These are phyloP conservation scores for Setaria italica DNA, from an alignment of 202 grass and related monocot genomes.

Conservation along the genomic window DNA sequence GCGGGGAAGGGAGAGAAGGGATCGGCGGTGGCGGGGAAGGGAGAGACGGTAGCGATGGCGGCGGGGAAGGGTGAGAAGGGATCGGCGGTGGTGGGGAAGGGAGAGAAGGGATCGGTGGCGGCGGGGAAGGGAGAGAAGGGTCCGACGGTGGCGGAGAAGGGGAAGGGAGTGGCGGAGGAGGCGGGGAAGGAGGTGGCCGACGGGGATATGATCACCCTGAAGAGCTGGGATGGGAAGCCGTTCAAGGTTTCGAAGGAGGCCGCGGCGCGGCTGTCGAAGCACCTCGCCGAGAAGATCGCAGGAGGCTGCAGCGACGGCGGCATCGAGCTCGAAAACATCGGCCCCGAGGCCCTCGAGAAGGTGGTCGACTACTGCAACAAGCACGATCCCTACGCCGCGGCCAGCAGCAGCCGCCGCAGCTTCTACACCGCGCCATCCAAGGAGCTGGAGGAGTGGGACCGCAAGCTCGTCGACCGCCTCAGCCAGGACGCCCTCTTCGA, in stretches of 20 bases:
- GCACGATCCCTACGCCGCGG: conserved; percentile 7
- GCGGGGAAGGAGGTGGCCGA: too few relatives aligned
- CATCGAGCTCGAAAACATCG: conserved; percentile 53
- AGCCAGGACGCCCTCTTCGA: conserved; percentile 17
- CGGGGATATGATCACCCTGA: too few relatives aligned
- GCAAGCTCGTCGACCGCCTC: conserved; percentile 35
- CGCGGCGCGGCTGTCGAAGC: conserved; percentile 55
- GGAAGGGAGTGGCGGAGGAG: not conserved
- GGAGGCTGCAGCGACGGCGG: conserved; percentile 42
- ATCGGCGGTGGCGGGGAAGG: not conserved
- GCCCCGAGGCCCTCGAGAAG: conserved; percentile 47
- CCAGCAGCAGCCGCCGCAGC: not conserved
- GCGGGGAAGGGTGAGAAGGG: not conserved
- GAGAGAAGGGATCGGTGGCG: not conserved
- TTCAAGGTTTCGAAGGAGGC: conserved; percentile 47
- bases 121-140: not conserved
- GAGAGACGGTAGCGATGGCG: not conserved
- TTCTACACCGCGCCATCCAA: not conserved
- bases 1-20: not conserved
- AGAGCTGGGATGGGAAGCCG: conserved; percentile 23
- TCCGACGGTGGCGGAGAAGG: not conserved
- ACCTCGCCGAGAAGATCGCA: conserved; percentile 50
- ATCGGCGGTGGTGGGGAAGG: not conserved
- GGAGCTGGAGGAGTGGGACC: not conserved
- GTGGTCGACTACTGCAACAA: conserved; percentile 53